These are phyloP conservation scores for Aspergillus ostianus DNA, from an alignment of 495 filamentous ascomycete genomes.

Conservation along the genomic window DNA sequence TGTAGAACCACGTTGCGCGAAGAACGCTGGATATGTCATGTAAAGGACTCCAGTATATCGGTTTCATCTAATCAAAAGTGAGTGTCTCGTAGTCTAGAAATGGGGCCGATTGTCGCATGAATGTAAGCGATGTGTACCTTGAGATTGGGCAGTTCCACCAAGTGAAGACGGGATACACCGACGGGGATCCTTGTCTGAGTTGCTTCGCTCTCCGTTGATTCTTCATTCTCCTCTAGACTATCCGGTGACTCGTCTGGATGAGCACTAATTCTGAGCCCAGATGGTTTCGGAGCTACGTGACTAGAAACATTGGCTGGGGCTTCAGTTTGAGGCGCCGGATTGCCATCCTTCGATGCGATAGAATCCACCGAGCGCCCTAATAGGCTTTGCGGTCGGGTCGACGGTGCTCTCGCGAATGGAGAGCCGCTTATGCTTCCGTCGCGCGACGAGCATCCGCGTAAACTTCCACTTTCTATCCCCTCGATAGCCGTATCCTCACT, in stretches of 20 bases:
- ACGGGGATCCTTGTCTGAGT: constrained; percentile 56
- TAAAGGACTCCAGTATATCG: constrained; percentile 97
- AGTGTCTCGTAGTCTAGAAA: constrained; percentile 1
- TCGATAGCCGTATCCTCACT: constrained; percentile 19
- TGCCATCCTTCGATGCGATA: constrained; percentile 24
- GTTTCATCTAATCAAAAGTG: constrained; percentile 69
- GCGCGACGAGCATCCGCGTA: constrained; percentile 30
- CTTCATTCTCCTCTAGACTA: constrained; percentile 17
- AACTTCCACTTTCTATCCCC: constrained; percentile 20
- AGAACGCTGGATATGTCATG: constrained; percentile 82
- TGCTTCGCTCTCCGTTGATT: constrained; percentile 14
- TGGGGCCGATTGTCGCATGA: not conserved
- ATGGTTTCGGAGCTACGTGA: constrained; percentile 27
- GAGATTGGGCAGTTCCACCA: constrained; percentile 53
- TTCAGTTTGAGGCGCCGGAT: constrained; percentile 30
- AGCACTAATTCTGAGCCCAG: constrained; percentile 31
- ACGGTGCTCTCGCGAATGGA: constrained; percentile 38
- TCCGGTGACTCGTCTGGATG: constrained; percentile 22
- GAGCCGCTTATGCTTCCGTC: constrained; percentile 44
- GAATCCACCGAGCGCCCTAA: constrained; percentile 38
- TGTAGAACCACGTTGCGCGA: constrained; percentile 96
- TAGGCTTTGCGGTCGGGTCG: constrained; percentile 30
- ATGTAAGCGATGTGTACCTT: constrained; percentile 31
- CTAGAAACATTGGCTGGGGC: constrained; percentile 13
- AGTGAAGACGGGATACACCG: constrained; percentile 70